Conservation (phyloP, 495 filamentous ascomycete species). For the Glonium stellatum region DNA sequence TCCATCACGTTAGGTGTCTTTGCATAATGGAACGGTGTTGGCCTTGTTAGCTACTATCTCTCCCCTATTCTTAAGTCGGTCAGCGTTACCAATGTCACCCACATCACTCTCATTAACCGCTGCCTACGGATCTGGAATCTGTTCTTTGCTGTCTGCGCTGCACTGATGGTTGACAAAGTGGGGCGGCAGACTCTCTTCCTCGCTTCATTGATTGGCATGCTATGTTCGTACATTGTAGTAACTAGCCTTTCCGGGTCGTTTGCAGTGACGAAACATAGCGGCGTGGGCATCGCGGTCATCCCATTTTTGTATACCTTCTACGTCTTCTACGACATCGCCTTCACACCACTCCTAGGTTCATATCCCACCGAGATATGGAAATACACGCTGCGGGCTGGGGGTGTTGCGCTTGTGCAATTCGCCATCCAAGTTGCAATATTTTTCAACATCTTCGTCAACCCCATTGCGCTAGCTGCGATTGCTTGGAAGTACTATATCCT, state of each 20-base stretch:
- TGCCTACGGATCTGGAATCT: slow-evolving; percentile 50
- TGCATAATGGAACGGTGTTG: slow-evolving; percentile 38
- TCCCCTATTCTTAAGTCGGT: slow-evolving; percentile 43
- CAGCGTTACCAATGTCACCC: slow-evolving; percentile 45
- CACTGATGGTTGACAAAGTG: slow-evolving; percentile 46
- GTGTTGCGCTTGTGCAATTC: slow-evolving; percentile 44
- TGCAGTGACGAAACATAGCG: slow-evolving; percentile 23
- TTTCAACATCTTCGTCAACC: slow-evolving; percentile 38
- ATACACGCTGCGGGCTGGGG: slow-evolving; percentile 40
- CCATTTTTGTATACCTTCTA: slow-evolving; percentile 43
- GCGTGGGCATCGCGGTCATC: slow-evolving; percentile 37
- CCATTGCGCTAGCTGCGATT: slow-evolving; percentile 23
- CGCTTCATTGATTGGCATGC: slow-evolving; percentile 47
- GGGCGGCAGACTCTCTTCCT: slow-evolving; percentile 55
- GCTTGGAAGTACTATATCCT: slow-evolving; percentile 29
- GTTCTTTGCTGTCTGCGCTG: slow-evolving; percentile 45
- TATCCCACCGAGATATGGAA: slow-evolving; percentile 42
- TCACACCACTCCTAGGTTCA: slow-evolving; percentile 25
- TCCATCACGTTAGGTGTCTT: slow-evolving; percentile 34
- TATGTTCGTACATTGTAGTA: slow-evolving; percentile 43
- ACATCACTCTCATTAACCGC: slow-evolving; percentile 46
- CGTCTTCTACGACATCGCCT: slow-evolving; percentile 40
- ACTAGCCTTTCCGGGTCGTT: slow-evolving; percentile 40
- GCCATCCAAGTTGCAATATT: slow-evolving; percentile 41
- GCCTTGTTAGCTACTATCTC: slow-evolving; percentile 38